Base-by-base conservation (phyloP, 305 asterid species). In the Lippia alba region DNA sequence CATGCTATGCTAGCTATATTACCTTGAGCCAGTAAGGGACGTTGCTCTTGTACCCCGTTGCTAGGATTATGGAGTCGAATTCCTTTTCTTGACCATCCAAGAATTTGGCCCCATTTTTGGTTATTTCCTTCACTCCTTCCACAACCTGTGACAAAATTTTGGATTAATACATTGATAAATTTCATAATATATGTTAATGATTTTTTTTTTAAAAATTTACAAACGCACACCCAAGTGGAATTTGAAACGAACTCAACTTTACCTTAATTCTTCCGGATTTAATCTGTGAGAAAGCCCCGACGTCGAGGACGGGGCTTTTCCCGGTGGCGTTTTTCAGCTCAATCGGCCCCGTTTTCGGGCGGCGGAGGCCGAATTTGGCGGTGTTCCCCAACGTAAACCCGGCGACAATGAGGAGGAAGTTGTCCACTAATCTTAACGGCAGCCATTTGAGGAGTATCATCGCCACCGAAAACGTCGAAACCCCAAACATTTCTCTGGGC, bases 31-130 rank as follows among this genome's bases (percentile, higher is more conserved):
- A 94, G 70, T 49, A 54, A 2, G 97, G 97, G 24, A 91, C 97
- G 73, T 91, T 91, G 85, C 99, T 91, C 84, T 85, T 91, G 84
- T 94, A 94, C 33, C 99, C 99, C 8, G 99, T 92, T 66, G 99
- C 99, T 6, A 94, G 66, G 17, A 94, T 90, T 62, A 94, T 85
- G 1, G 92, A 74, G 74, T 94, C 99, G 72, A 87, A 94, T 66
- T 81, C 96, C 10, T 62, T 77, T 74, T 90, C 99, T 78, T 90
- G 88, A 4, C 98, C 98, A 67, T 94, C 90, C 5, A 86, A 44
- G 71, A 92, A 94, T 61, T 75, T 90, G 24, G 98, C 98, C 36
- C 99, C 99, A 2, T 56, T 80, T 78, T 56, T 76, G 0, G 97
- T 94, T 5, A 94, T 87, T 66, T 90, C 98, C 64, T 74, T 87